Evolutionary conservation across 495 filamentous ascomycete genomes (phyloP), one percentile per base, ranked within the genome.

Genomic region (Neurospora tetrasperma): DNA sequence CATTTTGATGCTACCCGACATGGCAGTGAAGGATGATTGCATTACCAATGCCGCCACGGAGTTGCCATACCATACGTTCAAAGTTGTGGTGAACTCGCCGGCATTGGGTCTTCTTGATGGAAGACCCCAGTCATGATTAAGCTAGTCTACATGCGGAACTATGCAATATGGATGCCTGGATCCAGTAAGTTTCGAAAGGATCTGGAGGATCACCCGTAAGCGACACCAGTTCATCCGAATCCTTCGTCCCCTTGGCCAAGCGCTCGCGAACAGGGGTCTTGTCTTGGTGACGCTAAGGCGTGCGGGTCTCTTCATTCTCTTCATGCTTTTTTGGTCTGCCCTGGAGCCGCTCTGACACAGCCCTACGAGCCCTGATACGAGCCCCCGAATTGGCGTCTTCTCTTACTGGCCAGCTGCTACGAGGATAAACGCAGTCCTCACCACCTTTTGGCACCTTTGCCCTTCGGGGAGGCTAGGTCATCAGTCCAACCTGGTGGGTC

Each of bases 351-450:
- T 27, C 70, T 75, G 75, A 40, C 73, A 73, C 75, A 76, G 75
- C 75, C 75, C 75, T 76, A 76, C 42, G 42, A 42, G 42, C 39
- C 42, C 11, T 4, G 41, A 42, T 42, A 42, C 43, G 69, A 66
- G 1, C 42, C 71, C 71, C 35, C 46, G 39, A 16, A 39, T 43
- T 69, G 54, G 20, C 27, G 20, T 54, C 46, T 27, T n/a, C 35
- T 72, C 43, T 69, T 69, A 77, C 44, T 75, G 71, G 74, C 31
- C 40, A 62, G 42, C 71, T 75, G 69, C 46, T 72, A 69, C 70
- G 70, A 40, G 54, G 12, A 66, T 27, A 66, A 66, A 66, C 27
- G 54, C 54, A 18, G 54, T 35, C 27, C 54, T 66, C 54, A 66
- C 54, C 27, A 35, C 27, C 54, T 66, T 66, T 66, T 66, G 14